A percentile compares a stretch with the other conserved stretches of the same genome.
phyloP scores from a whole-genome alignment of 139 green algal genomes.

The Asterochloris sp. region DNA sequence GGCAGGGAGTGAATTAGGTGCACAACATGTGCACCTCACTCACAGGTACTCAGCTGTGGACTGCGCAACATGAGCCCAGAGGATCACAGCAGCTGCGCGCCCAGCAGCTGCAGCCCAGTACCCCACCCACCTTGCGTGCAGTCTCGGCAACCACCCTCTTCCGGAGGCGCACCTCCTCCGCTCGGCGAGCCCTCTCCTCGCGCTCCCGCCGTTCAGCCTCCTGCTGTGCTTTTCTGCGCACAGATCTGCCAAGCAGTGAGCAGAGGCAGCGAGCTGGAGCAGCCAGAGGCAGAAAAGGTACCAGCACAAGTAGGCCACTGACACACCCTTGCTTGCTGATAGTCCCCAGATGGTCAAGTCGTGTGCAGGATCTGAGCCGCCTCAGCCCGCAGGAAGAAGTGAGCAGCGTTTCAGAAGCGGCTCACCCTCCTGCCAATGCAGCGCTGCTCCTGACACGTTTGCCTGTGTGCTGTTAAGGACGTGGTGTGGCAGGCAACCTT shows the following conservation, averaged over 20 bases:
- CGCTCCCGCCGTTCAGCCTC: constrained; percentile 37
- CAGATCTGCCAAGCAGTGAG: not conserved
- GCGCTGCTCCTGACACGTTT: not conserved
- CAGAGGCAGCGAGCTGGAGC: not conserved
- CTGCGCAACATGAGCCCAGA: not conserved
- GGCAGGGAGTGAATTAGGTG: not conserved
- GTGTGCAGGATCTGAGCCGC: not conserved
- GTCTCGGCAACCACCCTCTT: constrained; percentile 20
- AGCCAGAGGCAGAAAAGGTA: not conserved
- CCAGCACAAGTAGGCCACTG: not conserved
- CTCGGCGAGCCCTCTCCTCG: constrained; percentile 29
- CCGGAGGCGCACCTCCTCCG: constrained; percentile 32
- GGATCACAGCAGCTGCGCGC: no score
- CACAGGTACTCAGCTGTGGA: not conserved
- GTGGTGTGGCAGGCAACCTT: not conserved
- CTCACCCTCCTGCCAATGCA: not conserved
- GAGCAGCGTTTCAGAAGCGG: not conserved
- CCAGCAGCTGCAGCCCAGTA: not conserved
- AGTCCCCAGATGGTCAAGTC: not conserved
- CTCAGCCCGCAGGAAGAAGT: no score
- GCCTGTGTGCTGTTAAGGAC: no score
- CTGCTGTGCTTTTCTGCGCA: constrained; percentile 31
- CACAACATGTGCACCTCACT: not conserved
- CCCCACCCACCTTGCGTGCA: not conserved
- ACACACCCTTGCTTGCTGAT: not conserved